phyloP scores from a whole-genome alignment of 2,329 filamentous ascomycete species.

The Aschersonia sp. region DNA sequence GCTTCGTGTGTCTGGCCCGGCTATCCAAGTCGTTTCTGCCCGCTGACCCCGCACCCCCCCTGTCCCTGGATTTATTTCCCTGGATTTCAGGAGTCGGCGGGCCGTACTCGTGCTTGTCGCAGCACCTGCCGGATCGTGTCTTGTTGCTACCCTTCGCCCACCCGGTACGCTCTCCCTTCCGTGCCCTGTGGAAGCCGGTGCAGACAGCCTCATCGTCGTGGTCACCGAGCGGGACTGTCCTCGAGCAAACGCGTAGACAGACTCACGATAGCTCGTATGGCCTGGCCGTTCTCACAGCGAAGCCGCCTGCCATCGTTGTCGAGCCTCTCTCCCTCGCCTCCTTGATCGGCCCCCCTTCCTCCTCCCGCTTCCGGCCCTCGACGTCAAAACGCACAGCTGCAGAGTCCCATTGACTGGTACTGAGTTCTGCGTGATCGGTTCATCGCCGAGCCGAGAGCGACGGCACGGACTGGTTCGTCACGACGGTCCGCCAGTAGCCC shows the following conservation, averaged over 20 bases:
- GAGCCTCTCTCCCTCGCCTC: conserved; percentile 1
- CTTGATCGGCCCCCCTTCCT: not conserved
- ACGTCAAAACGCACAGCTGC: not conserved
- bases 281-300: not conserved
- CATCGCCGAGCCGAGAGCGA: conserved; percentile 1
- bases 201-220: conserved; percentile 1
- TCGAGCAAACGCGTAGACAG: not conserved
- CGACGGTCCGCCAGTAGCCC: not conserved
- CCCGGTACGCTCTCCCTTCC: not conserved
- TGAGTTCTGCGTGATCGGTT: conserved; percentile 1
- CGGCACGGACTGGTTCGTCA: not conserved
- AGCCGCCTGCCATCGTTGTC: not conserved
- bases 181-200: not conserved
- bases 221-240: not conserved
- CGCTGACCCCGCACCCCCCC: conserved; percentile 2
- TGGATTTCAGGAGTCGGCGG: conserved; percentile 2
- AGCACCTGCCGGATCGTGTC: conserved; percentile 22
- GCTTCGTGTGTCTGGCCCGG: not conserved
- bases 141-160: conserved; percentile 12
- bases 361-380: not conserved
- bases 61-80: not conserved
- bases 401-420: not conserved
- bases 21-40: not conserved
- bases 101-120: not conserved
- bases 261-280: not conserved